Evolutionary conservation across 371 early-diverging fungal species (phyloP), one percentile per base, ranked within the genome.

Genomic region (Coemansia sp.): DNA sequence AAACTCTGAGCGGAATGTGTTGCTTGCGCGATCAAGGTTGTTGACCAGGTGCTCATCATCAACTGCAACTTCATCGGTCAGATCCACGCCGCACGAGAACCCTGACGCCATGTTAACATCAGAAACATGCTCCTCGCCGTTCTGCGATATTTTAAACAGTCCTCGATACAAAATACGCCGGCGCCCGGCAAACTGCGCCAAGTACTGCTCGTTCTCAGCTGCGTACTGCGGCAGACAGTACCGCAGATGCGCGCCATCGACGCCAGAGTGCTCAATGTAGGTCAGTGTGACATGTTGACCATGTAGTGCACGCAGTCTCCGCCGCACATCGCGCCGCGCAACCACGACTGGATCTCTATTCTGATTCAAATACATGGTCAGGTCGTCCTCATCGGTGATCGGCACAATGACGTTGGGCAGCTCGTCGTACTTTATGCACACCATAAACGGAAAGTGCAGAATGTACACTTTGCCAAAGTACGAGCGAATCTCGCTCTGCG

Each of bases 351-450:
- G 71, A 41, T 82, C 78, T 51, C 71, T 62, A 57, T 87, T 87
- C 64, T 83, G 84, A 55, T 74, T 65, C 26, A 87, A 63, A 44
- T 83, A 87, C 41, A 82, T 55, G 24, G 67, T 73, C 66, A 86
- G 61, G 32, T 84, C 86, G 21, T 66, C 69, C 61, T 84, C 82
- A 21, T 81, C 72, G 39, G 77, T 72, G 1, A 87, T 67, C 3
- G 80, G 76, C 7, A 83, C 79, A 2, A 87, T 79, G 3, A 73
- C 76, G 11, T 44, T 54, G 36, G 85, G 83, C 13, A 82, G 82
- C 46, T 87, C 87, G 65, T 87, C 87, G 70, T 87, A 87, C 2
- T 84, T 80, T 67, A 87, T 82, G 29, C 85, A 85, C 26, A 87
- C 82, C 24, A 80, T 83, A 57, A 87, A 87, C 9, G 87, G 87